Base-by-base conservation (phyloP, 768 basidiomycete genomes). In the Amanita pallidorosea region DNA sequence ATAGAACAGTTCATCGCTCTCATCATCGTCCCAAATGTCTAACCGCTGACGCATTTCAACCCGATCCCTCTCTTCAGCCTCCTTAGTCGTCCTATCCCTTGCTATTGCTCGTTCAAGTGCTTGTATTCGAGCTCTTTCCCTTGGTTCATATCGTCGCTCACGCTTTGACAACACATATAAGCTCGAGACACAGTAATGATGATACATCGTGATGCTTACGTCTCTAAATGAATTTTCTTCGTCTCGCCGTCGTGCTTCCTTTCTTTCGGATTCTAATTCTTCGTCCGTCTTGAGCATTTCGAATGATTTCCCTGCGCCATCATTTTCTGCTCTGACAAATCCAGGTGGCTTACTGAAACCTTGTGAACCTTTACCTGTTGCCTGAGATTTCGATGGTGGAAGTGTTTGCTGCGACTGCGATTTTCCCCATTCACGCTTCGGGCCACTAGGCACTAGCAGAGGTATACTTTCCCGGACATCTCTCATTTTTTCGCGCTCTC, bases 1-100 rank as follows among this genome's bases (percentile, higher is more conserved):
- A 60, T 94, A 95, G 69, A 94, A 99, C 27, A 81, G 61, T 58
- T 99, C 96, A 56, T 94, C 85, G 50, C 92, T 94, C 58, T 89
- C 84, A 52, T 95, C 94, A 53, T 90, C 88, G 59, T 95, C 90
- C 82, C 91, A 92, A 5, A 94, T 74, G 57, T 94, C 90, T 49
- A 93, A 76, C 1, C 83, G 76, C 6, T 81, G 77, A 25, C 83
- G 79, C 75, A 89, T 86, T 61, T 95, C 89, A 12, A 81, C 63
- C 6, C 80, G 75, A 56, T 92, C 88, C 7, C 83, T 80, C 23
- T 88, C 85, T 63, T 93, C 86, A 9, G 81, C 81, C 53, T 91
- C 88, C 44, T 75, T 78, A 34, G 82, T 76, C 4, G 77, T 75
- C 5, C 79, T 76, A 51, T 91, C 85, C 13, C 88, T 79, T 7